These are phyloP conservation scores for Ganoderma sp. DNA, from an alignment of 1,284 basidiomycete genomes.

Conservation along the genomic window DNA sequence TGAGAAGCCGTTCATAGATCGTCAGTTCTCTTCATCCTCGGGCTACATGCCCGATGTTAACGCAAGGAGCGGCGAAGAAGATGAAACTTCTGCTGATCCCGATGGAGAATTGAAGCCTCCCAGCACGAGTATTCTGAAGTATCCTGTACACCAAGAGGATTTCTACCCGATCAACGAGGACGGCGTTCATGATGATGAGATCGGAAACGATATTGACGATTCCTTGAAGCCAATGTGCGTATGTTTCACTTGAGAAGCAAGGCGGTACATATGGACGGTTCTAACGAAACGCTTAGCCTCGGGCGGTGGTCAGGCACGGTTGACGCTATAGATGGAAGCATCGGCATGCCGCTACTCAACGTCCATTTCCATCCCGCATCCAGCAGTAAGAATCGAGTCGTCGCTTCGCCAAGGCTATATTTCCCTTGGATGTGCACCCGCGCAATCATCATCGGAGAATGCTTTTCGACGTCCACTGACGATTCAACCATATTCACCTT, in stretches of 20 bases:
- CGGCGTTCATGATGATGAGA: background rate
- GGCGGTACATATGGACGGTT: background rate
- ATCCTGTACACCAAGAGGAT: slow-evolving; percentile 14
- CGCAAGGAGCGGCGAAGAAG: background rate
- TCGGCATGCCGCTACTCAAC: background rate
- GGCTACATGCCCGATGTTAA: background rate
- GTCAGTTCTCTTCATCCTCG: background rate
- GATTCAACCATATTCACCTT: slow-evolving; percentile 7
- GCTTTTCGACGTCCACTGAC: background rate
- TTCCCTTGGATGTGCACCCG: slow-evolving; percentile 16
- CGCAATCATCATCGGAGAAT: slow-evolving; percentile 4
- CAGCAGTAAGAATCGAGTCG: background rate
- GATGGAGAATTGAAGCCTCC: slow-evolving; percentile 7
- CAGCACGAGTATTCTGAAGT: slow-evolving; percentile 21
- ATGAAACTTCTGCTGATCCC: background rate
- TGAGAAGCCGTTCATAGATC: background rate
- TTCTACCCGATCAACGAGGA: slow-evolving; percentile 26
- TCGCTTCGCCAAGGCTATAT: slow-evolving; percentile 9
- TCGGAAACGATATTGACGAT: slow-evolving; percentile 4
- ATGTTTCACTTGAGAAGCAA: background rate
- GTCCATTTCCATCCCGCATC: slow-evolving; percentile 1
- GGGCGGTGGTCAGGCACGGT: slow-evolving; percentile 19
- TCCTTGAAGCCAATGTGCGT: slow-evolving; percentile 21
- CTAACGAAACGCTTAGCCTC: slow-evolving; percentile 6
- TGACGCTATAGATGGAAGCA: background rate